Conservation (phyloP, 805 yeast species). For the Starmerella bombicola region DNA sequence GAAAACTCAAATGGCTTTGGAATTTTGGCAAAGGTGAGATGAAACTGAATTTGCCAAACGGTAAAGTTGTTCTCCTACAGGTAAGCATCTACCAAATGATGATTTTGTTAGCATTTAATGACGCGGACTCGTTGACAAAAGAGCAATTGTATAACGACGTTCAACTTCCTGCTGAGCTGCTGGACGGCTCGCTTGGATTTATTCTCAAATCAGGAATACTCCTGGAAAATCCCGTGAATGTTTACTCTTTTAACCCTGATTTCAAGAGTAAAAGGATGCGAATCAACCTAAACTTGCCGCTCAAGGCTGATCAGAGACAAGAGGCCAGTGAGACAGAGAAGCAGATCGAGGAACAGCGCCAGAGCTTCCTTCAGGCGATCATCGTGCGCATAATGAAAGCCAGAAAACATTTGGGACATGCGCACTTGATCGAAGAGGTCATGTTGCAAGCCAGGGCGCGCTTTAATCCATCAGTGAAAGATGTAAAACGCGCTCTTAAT, state of each 20-base stretch:
- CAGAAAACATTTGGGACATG: conserved; percentile 65
- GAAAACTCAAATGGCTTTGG: conserved; percentile 94
- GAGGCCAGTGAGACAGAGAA: conserved; percentile 64
- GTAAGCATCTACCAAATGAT: conserved; percentile 81
- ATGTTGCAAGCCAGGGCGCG: conserved; percentile 71
- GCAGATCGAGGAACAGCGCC: conserved; percentile 78
- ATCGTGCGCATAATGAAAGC: conserved; percentile 96
- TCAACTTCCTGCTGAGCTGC: conserved; percentile 48
- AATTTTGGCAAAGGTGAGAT: conserved; percentile 84
- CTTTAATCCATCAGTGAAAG: conserved; percentile 74
- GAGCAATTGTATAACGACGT: conserved; percentile 54
- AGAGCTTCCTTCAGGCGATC: conserved; percentile 77
- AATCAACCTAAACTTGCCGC: conserved; percentile 57
- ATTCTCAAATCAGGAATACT: conserved; percentile 67
- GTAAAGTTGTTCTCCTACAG: conserved; percentile 42
- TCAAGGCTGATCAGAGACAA: conserved; percentile 46
- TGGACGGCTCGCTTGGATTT: conserved; percentile 68
- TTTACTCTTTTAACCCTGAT: conserved; percentile 59
- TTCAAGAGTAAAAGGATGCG: conserved; percentile 75
- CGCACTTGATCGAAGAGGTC: conserved; percentile 72
- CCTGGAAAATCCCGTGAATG: conserved; percentile 47
- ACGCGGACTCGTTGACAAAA: conserved; percentile 45
- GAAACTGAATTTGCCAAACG: conserved; percentile 72
- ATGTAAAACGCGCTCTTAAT: conserved; percentile 78
- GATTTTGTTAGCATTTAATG: conserved; percentile 72